Base-by-base conservation (phyloP, 352 stramenopile genomes). In the Thraustochytrium sp. region DNA sequence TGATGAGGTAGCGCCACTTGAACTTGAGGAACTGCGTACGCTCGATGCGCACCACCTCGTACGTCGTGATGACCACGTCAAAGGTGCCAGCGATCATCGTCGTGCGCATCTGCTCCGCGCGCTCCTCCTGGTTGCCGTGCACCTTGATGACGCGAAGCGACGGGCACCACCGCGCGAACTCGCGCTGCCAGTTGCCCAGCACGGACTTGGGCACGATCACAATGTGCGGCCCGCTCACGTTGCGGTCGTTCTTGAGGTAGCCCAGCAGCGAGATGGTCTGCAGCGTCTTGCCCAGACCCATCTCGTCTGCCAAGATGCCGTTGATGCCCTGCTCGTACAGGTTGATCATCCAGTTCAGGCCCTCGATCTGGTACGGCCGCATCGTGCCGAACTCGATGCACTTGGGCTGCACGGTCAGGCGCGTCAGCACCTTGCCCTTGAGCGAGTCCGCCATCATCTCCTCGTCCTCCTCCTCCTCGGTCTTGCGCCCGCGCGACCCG, bases 341-440 rank as follows among this genome's bases (percentile, higher is more conserved):
- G 54, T 97, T 96, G 63, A 99, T 98, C 95, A 99, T 98, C 97
- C 97, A 99, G 88, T 99, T 98, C 55, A 99, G 87, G 31, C 96
- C 96, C 80, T 98, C 95, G 51, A 99, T 76, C 88, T 99, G 97
- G 86, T 99, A 99, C 90, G 0, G 91, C 89, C 84, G 46, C 68
- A 86, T 85, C 36, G 34, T 86, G n/a, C 84, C 84, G 85, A 95
- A 95, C 61, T 98, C 94, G 36, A 99, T 96, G 90, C 95, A 62
- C 46, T 48, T 40, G 56, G 84, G 82, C 68, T 86, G 77, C 48
- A 55, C 59, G 23, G 64, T 84, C 29, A 86, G 62, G 4, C 49
- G 82, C 26, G 73, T 85, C 26, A 59, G 40, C 29, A 40, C 77
- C 37, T 62, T 59, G 49, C 75, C 53, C 72, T 55, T 82, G 36